phyloP scores from a whole-genome alignment of 108 stramenopile species.

The Aurantiochytrium sp. region DNA sequence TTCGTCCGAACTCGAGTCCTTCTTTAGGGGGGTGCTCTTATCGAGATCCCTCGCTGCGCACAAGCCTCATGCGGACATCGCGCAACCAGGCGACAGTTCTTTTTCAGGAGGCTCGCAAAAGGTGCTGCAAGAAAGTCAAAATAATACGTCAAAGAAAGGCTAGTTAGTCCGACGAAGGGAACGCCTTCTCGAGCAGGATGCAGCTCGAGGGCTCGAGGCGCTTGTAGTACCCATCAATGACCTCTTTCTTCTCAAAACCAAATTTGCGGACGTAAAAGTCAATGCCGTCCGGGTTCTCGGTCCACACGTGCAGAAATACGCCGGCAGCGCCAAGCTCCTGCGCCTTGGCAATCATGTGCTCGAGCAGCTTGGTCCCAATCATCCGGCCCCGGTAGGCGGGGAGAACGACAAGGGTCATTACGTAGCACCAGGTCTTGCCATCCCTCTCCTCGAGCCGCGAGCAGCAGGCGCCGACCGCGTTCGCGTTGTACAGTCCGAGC shows the following conservation, averaged over 20 bases:
- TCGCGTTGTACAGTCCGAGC: not conserved
- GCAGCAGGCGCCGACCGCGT: constrained; percentile 46
- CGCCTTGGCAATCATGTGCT: constrained; percentile 63
- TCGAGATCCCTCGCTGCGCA: too few relatives aligned
- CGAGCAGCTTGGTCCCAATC: constrained; percentile 81
- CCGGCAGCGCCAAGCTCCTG: constrained; percentile 27
- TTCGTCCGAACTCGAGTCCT: too few relatives aligned
- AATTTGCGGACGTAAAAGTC: constrained; percentile 77
- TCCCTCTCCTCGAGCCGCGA: constrained; percentile 42
- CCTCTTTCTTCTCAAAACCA: constrained; percentile 79
- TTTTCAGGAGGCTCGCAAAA: too few relatives aligned
- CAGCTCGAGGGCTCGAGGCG: constrained; percentile 93
- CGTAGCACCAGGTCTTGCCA: constrained; percentile 69
- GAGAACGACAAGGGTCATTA: constrained; percentile 93
- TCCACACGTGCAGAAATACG: constrained; percentile 88
- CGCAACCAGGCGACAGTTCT: too few relatives aligned
- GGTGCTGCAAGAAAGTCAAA: not conserved
- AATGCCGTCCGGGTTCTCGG: constrained; percentile 83
- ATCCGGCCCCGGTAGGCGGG: constrained; percentile 80
- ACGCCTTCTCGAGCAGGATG: constrained; percentile 75
- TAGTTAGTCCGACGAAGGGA: not conserved
- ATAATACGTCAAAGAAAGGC: not conserved
- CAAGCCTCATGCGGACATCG: too few relatives aligned
- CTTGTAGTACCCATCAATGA: constrained; percentile 91
- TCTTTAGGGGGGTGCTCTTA: too few relatives aligned